Evolutionary conservation across 768 basidiomycete genomes (phyloP).

Genomic region (Bullera alba): DNA sequence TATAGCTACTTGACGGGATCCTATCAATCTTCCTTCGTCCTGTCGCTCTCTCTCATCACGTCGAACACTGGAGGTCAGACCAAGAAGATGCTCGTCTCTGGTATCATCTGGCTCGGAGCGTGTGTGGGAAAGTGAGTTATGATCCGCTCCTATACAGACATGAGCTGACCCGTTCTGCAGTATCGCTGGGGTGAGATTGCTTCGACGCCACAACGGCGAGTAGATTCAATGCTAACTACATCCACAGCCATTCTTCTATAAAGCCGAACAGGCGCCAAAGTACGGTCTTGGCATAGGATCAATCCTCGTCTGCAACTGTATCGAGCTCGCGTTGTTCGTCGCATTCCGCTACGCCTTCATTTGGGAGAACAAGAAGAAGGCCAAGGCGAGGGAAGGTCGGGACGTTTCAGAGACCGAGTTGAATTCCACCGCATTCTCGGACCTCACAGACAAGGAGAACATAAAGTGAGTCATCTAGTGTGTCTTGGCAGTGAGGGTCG

Average conservation of each 20-base stretch:
- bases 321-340: conserved; percentile 38
- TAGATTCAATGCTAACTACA: not conserved
- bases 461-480: conserved; percentile 3
- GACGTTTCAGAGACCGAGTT: not conserved
- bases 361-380: conserved; percentile 40
- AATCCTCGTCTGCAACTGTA: conserved; percentile 37
- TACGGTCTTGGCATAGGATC: conserved; percentile 45
- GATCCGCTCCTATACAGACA: too few relatives aligned
- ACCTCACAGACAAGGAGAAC: conserved; percentile 44
- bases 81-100: conserved; percentile 43
- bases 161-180: not conserved
- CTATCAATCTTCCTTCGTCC: conserved; percentile 43
- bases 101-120: conserved; percentile 44
- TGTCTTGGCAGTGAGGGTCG: not conserved
- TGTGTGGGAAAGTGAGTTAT: conserved; percentile 31
- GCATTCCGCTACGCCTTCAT: conserved; percentile 36
- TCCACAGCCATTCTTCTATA: conserved; percentile 30
- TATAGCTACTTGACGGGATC: conserved; percentile 41
- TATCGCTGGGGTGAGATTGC: not conserved
- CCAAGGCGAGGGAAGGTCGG: conserved; percentile 2
- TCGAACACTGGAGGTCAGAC: conserved; percentile 49
- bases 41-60: conserved; percentile 45
- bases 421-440: conserved; percentile 37
- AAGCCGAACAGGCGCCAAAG: conserved; percentile 34
- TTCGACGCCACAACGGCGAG: not conserved